Evolutionary conservation across 2,329 filamentous ascomycete species (phyloP).

Genomic region (Trichoderma atrobrunneum): DNA sequence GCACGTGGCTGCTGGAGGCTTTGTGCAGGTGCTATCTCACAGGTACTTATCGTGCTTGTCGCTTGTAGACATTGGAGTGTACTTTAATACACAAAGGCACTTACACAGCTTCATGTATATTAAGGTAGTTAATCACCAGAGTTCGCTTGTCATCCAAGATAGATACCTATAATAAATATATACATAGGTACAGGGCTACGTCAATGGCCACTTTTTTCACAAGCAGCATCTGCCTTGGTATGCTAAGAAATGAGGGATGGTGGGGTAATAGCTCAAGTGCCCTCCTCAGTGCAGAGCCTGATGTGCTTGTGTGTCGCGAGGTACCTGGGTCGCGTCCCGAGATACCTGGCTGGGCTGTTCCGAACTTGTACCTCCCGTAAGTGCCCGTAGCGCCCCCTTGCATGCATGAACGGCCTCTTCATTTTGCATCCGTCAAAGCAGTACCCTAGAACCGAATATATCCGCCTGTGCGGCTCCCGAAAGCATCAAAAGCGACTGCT

Average conservation of each 20-base stretch:
- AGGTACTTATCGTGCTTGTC: background rate
- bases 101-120: background rate
- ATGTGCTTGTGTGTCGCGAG: background rate
- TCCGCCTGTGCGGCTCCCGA: background rate
- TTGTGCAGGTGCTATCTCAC: background rate
- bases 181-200: background rate
- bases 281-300: background rate
- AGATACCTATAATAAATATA: background rate
- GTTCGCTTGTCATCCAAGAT: background rate
- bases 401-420: slow-evolving; percentile 4
- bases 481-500: background rate
- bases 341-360: background rate
- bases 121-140: background rate
- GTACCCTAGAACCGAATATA: slow-evolving; percentile 16
- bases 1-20: slow-evolving; percentile 10
- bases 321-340: background rate
- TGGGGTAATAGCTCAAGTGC: background rate
- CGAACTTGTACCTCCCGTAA: background rate
- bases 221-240: background rate
- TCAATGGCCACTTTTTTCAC: background rate
- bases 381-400: slow-evolving; percentile 9
- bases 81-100: background rate
- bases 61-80: background rate
- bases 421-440: slow-evolving; percentile 7
- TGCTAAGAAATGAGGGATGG: background rate